Base-by-base conservation (phyloP, 352 stramenopile genomes). In the Globisporangium lucens region DNA sequence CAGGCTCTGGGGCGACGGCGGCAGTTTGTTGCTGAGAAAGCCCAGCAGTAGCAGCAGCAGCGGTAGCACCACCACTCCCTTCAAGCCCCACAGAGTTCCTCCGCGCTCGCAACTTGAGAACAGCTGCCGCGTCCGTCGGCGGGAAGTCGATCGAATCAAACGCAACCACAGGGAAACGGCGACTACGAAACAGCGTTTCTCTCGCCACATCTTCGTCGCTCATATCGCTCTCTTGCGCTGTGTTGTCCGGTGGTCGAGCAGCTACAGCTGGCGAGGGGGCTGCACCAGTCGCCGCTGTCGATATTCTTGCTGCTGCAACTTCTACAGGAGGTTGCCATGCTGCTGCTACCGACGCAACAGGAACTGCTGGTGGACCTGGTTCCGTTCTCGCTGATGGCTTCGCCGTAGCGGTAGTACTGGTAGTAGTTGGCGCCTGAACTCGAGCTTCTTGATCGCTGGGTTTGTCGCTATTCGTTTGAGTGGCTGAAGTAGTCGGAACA, bases 61-160 rank as follows among this genome's bases (percentile, higher is more conserved):
- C 38, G 20, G 38, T 12, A 17, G 15, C 15, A 51, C 5, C 35
- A 24, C 4, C 49, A 35, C 35, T 62, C 17, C 3, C 22, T 41
- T 35, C 61, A 20, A 10, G 24, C 29, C 24, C 61, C 7, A 15
- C 46, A 27, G 24, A 43, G 43, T 5, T 36, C 24, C 46, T 58
- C 15, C 35, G 35, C 52, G 49, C 55, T 17, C 49, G 24, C 24
- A 68, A 12, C 29, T 41, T 38, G 6, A 30, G 13, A 46, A 4
- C 13, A 33, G 22, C 22, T 9, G 33, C 38, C 27, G 56, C 29
- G 3, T 64, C 56, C 1, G 15, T n/a, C 15, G 35, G 27, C 17
- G 35, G 33, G 49, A 68, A 68, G 35, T 68, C 63, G 17, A 8
- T 52, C 33, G 63, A 15, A 15, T 61, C 52, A n/a, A 68, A 68